phyloP scores from a whole-genome alignment of 495 filamentous ascomycete genomes.

The Podospora bellae-mahoneyi region DNA sequence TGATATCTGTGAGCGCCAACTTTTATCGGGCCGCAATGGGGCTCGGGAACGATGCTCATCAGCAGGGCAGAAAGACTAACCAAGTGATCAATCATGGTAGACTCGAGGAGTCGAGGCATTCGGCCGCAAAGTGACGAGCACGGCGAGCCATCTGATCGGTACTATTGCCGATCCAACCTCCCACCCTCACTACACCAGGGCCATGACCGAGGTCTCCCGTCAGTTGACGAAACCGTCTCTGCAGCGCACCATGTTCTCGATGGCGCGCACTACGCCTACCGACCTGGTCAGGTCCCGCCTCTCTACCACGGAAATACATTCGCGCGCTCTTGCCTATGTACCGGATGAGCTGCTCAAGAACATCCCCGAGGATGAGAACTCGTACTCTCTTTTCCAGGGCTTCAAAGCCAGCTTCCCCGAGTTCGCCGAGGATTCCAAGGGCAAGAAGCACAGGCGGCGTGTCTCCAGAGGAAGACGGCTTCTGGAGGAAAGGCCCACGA shows the following conservation, averaged over 20 bases:
- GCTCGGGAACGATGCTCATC: background rate
- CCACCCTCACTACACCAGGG: constrained; percentile 71
- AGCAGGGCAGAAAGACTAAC: background rate
- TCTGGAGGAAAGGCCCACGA: constrained; percentile 57
- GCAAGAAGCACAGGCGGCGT: constrained; percentile 66
- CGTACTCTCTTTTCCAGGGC: constrained; percentile 92
- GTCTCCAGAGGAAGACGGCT: constrained; percentile 69
- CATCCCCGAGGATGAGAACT: constrained; percentile 78
- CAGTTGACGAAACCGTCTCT: constrained; percentile 77
- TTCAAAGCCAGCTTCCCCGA: constrained; percentile 91
- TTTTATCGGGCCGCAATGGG: background rate
- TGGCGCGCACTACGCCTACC: constrained; percentile 81
- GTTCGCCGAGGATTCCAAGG: constrained; percentile 58
- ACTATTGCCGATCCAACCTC: constrained; percentile 59
- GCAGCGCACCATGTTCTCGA: constrained; percentile 84
- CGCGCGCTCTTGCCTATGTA: constrained; percentile 82
- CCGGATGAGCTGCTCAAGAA: constrained; percentile 86
- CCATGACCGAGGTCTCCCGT: constrained; percentile 84
- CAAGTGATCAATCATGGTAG: constrained; percentile 43
- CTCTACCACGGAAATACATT: constrained; percentile 89
- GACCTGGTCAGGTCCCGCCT: constrained; percentile 91
- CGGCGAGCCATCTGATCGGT: constrained; percentile 82
- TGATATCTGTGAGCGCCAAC: constrained; percentile 49
- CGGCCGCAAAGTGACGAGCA: constrained; percentile 89
- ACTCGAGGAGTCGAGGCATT: constrained; percentile 88